A percentile compares a stretch with the other conserved stretches of the same genome.
Evolutionary conservation across 2,329 filamentous ascomycete genomes (phyloP).

Genomic region (Aspergillus clavatus): DNA sequence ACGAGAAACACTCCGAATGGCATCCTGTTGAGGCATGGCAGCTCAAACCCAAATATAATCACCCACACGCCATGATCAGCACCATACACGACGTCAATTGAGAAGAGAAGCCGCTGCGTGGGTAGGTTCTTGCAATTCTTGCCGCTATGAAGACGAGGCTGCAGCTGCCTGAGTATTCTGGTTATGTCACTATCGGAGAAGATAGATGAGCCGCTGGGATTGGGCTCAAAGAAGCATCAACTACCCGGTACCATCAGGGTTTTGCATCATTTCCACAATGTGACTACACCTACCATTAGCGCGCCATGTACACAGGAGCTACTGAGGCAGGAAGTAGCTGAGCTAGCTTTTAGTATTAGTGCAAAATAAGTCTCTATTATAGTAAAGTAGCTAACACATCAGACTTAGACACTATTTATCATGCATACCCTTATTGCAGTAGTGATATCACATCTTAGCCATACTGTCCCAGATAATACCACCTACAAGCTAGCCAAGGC

Average conservation of each 20-base stretch:
- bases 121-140: too few species aligned
- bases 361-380: background rate
- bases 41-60: too few species aligned
- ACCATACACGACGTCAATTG: too few species aligned
- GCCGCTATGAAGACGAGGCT: too few species aligned
- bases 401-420: constrained; percentile 32
- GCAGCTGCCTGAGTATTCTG: too few species aligned
- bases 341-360: constrained; percentile 30
- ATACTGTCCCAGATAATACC: constrained; percentile 21
- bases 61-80: too few species aligned
- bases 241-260: constrained; percentile 14
- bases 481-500: constrained; percentile 27
- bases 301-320: constrained; percentile 11
- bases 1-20: too few species aligned
- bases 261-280: constrained; percentile 27
- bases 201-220: constrained; percentile 22
- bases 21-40: too few species aligned
- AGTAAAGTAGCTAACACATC: background rate
- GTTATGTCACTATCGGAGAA: too few species aligned
- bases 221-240: constrained; percentile 3
- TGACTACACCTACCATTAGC: constrained; percentile 12
- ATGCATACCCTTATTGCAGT: constrained; percentile 36
- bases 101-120: too few species aligned
- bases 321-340: constrained; percentile 23
- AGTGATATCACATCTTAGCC: constrained; percentile 29